phyloP scores from a whole-genome alignment of 2,329 filamentous ascomycete genomes.

The Kalmusia sp. region DNA sequence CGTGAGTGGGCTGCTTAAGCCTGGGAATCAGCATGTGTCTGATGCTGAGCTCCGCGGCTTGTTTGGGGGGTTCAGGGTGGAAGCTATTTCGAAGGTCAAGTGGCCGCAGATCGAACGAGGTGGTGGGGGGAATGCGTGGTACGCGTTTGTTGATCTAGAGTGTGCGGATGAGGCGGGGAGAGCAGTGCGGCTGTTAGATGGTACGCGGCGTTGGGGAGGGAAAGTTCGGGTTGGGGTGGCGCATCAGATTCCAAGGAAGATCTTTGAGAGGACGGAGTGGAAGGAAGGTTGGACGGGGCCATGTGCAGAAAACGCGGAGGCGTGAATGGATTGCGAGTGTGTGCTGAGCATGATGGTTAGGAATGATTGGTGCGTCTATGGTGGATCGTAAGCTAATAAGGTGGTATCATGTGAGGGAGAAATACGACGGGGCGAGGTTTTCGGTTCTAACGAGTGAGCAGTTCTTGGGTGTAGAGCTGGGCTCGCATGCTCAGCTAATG shows the following conservation, averaged over 20 bases:
- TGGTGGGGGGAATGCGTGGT: conserved; percentile 22
- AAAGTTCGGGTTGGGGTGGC: not conserved
- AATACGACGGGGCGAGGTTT: too few relatives aligned
- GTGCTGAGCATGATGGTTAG: too few relatives aligned
- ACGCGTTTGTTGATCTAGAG: conserved; percentile 39
- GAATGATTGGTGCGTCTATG: too few relatives aligned
- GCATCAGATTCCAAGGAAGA: not conserved
- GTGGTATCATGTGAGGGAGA: too few relatives aligned
- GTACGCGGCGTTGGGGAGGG: conserved; percentile 6
- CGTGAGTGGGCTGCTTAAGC: conserved; percentile 55
- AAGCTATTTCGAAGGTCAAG: conserved; percentile 56
- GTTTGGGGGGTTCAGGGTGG: conserved; percentile 54
- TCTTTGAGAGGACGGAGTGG: not conserved
- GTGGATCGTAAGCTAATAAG: too few relatives aligned
- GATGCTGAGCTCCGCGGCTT: conserved; percentile 52
- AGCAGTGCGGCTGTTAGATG: conserved; percentile 29
- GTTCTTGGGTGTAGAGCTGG: too few relatives aligned
- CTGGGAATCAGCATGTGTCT: conserved; percentile 51
- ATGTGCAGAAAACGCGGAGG: too few relatives aligned
- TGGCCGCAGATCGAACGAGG: conserved; percentile 17
- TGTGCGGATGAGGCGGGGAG: conserved; percentile 28
- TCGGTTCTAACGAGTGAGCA: too few relatives aligned
- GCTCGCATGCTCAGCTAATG: too few relatives aligned
- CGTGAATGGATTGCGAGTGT: too few relatives aligned
- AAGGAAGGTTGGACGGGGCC: too few relatives aligned